These are phyloP conservation scores for Cyberlindnera suaveolens DNA, from an alignment of 805 yeast species.

Conservation along the genomic window DNA sequence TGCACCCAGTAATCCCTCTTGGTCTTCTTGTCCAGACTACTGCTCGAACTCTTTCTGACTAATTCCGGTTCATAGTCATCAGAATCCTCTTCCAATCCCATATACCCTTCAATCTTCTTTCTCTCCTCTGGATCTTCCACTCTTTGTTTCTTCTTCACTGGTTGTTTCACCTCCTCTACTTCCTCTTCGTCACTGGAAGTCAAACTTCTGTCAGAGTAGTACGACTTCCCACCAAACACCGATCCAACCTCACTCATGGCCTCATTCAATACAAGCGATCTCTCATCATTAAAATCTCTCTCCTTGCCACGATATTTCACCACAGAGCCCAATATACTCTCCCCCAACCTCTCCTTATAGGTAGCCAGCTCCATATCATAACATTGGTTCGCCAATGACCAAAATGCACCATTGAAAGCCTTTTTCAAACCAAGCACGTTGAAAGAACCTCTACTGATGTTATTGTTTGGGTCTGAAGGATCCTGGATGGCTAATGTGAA, in stretches of 20 bases:
- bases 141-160: background rate
- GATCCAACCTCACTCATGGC: slow-evolving; percentile 36
- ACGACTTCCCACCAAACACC: background rate
- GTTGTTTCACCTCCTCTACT: slow-evolving; percentile 4
- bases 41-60: slow-evolving; percentile 6
- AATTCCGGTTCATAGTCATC: slow-evolving; percentile 16
- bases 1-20: slow-evolving; percentile 33
- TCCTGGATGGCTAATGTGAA: slow-evolving; percentile 78
- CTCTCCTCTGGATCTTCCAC: slow-evolving; percentile 6
- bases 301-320: slow-evolving; percentile 68
- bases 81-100: slow-evolving; percentile 18
- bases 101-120: slow-evolving; percentile 12
- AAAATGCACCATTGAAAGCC: slow-evolving; percentile 86
- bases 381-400: slow-evolving; percentile 65
- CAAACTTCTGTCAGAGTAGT: slow-evolving; percentile 5
- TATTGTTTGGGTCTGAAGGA: slow-evolving; percentile 79
- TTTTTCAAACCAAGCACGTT: slow-evolving; percentile 74
- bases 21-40: slow-evolving; percentile 16
- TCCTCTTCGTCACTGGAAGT: slow-evolving; percentile 13
- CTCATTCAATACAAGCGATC: slow-evolving; percentile 54
- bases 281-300: slow-evolving; percentile 73
- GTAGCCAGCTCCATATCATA: slow-evolving; percentile 63
- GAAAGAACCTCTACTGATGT: slow-evolving; percentile 80
- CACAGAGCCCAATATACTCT: slow-evolving; percentile 73
- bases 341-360: slow-evolving; percentile 60